These are phyloP conservation scores for Telfairia occidentalis DNA, from an alignment of 331 rosid species.

Conservation along the genomic window DNA sequence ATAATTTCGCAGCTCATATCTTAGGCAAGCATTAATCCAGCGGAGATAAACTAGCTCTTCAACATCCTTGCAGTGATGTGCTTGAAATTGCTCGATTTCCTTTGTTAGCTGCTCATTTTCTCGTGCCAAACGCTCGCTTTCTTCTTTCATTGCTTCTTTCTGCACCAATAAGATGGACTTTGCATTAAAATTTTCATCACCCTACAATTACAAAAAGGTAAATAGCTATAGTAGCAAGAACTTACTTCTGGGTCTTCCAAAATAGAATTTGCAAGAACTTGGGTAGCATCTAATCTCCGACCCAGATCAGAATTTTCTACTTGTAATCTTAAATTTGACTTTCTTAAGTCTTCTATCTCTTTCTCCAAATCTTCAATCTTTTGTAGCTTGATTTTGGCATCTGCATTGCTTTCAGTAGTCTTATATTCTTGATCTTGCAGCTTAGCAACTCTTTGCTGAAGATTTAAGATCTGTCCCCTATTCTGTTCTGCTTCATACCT, in stretches of 20 bases:
- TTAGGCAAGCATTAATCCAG: slow-evolving; percentile 90
- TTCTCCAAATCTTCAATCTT: slow-evolving; percentile 47
- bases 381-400: slow-evolving; percentile 29
- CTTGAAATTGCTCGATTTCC: slow-evolving; percentile 51
- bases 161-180: slow-evolving; percentile 23
- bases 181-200: neutral
- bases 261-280: slow-evolving; percentile 67
- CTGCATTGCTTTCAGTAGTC: slow-evolving; percentile 20
- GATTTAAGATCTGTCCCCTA: slow-evolving; percentile 46
- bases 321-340: slow-evolving; percentile 41
- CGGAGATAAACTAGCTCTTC: slow-evolving; percentile 82
- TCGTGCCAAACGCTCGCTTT: slow-evolving; percentile 25
- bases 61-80: slow-evolving; percentile 50
- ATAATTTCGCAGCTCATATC: slow-evolving; percentile 62
- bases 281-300: slow-evolving; percentile 64
- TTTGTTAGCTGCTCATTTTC: slow-evolving; percentile 35
- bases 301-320: slow-evolving; percentile 52
- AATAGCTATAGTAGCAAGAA: slow-evolving; percentile 5
- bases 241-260: slow-evolving; percentile 58
- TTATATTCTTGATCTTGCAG: slow-evolving; percentile 51
- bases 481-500: slow-evolving; percentile 65
- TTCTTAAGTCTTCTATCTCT: slow-evolving; percentile 47
- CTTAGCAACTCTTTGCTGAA: slow-evolving; percentile 49
- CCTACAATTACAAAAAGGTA: neutral
- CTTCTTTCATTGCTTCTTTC: slow-evolving; percentile 44